Evolutionary conservation across 345 rosid species (phyloP).

Genomic region (Eucalyptus caleyi): DNA sequence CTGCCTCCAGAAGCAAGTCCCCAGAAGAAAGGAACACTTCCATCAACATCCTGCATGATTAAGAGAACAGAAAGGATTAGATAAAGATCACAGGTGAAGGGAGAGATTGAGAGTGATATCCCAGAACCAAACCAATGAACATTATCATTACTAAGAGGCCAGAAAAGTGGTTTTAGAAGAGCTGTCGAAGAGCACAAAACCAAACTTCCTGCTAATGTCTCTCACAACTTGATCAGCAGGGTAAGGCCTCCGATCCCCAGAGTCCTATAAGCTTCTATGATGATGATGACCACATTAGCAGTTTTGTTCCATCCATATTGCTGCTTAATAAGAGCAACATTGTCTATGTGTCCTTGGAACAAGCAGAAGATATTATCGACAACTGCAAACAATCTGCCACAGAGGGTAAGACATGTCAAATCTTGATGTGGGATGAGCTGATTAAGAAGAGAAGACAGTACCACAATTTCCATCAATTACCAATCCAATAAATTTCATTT

Average conservation of each 20-base stretch:
- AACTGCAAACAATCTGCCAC: too few relatives aligned
- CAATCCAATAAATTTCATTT: too few relatives aligned
- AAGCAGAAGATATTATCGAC: too few relatives aligned
- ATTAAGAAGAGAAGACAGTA: too few relatives aligned
- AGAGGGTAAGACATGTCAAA: too few relatives aligned
- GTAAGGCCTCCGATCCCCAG: slow-evolving; percentile 22
- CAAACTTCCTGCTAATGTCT: slow-evolving; percentile 63
- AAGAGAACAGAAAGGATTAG: not conserved
- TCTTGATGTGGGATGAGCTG: too few relatives aligned
- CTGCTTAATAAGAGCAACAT: too few relatives aligned
- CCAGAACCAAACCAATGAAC: not conserved
- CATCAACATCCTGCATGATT: slow-evolving; percentile 53
- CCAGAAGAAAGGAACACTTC: slow-evolving; percentile 77
- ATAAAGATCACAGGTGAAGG: too few relatives aligned
- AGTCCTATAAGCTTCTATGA: slow-evolving; percentile 29
- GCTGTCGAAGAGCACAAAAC: slow-evolving; percentile 58
- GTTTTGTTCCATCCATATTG: slow-evolving; percentile 52
- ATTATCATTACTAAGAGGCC: slow-evolving; percentile 33
- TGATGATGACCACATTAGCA: slow-evolving; percentile 64
- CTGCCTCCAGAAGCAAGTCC: slow-evolving; percentile 70
- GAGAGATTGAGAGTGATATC: not conserved
- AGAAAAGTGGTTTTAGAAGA: slow-evolving; percentile 37
- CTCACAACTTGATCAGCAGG: slow-evolving; percentile 85
- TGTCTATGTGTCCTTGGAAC: too few relatives aligned
- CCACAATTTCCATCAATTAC: too few relatives aligned